These are phyloP conservation scores for Stagonosporopsis rhizophila DNA, from an alignment of 2,329 filamentous ascomycete genomes.

Conservation along the genomic window DNA sequence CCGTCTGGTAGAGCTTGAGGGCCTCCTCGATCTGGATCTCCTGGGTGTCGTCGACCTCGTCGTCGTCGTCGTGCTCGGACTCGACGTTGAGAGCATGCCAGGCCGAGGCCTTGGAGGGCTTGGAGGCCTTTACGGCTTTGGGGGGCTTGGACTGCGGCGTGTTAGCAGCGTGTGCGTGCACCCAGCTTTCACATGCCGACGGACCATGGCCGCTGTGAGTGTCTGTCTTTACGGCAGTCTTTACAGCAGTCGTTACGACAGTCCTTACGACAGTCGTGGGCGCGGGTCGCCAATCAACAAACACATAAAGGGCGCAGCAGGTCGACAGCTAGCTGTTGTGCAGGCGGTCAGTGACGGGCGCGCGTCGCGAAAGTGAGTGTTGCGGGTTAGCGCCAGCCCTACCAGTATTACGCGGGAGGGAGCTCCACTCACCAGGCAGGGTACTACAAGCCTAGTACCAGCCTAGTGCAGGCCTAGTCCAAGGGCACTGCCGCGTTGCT, in stretches of 20 bases:
- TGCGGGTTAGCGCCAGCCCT: too few relatives aligned
- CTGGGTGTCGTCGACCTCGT: constrained; percentile 93
- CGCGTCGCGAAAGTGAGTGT: too few relatives aligned
- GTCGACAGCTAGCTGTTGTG: too few relatives aligned
- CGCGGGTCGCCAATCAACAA: constrained; percentile 2
- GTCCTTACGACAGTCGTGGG: constrained; percentile 3
- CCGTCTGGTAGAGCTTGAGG: constrained; percentile 89
- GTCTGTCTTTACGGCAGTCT: too few relatives aligned
- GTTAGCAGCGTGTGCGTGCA: constrained; percentile 11
- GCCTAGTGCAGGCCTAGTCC: too few relatives aligned
- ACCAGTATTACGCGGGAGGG: too few relatives aligned
- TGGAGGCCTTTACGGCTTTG: not conserved
- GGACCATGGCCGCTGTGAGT: constrained; percentile 14
- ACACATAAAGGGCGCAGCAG: not conserved
- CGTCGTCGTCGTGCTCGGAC: constrained; percentile 86
- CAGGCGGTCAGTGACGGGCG: too few relatives aligned
- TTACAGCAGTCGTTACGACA: too few relatives aligned
- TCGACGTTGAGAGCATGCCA: constrained; percentile 95
- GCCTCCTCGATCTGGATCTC: constrained; percentile 98
- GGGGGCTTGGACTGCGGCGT: constrained; percentile 42
- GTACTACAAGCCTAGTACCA: too few relatives aligned
- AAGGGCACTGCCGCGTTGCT: too few relatives aligned
- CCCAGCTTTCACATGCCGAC: constrained; percentile 10
- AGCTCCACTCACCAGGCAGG: too few relatives aligned
- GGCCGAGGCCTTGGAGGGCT: constrained; percentile 42